A percentile compares a stretch with the other conserved stretches of the same genome.
These are phyloP conservation scores for Cytospora piceicola DNA, from an alignment of 2,329 filamentous ascomycete genomes.

Conservation along the genomic window DNA sequence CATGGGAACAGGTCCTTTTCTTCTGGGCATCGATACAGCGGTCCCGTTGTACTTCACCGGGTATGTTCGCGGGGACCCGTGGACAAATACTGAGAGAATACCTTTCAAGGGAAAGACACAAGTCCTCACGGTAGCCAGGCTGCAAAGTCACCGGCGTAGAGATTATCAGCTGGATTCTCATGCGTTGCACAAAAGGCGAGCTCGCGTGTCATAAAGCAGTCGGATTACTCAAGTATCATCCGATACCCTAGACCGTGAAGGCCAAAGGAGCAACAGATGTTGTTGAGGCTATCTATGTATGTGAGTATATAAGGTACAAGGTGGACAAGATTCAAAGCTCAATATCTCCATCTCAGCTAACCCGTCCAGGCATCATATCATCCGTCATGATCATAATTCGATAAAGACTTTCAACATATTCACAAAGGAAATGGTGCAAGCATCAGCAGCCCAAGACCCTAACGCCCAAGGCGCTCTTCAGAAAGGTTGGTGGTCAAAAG, in stretches of 20 bases:
- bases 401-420: not conserved
- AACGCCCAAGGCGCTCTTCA: slow-evolving; percentile 15
- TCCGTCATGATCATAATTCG: not conserved
- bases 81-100: no score
- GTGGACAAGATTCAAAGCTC: not conserved
- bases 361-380: not conserved
- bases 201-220: not conserved
- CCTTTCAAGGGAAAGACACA: no score
- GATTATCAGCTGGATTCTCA: not conserved
- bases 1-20: no score
- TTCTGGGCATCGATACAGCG: no score
- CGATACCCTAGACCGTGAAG: slow-evolving; percentile 9
- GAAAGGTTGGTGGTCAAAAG: not conserved
- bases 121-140: not conserved
- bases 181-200: not conserved
- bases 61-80: no score
- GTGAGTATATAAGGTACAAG: not conserved
- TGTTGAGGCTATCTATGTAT: not conserved
- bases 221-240: not conserved
- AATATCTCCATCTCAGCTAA: not conserved
- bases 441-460: slow-evolving; percentile 21
- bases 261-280: slow-evolving; percentile 9
- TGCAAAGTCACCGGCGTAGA: not conserved
- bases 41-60: no score
- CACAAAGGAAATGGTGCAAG: slow-evolving; percentile 20